Evolutionary conservation across 2,329 filamentous ascomycete genomes (phyloP).

Genomic region (Talaromyces sp.): DNA sequence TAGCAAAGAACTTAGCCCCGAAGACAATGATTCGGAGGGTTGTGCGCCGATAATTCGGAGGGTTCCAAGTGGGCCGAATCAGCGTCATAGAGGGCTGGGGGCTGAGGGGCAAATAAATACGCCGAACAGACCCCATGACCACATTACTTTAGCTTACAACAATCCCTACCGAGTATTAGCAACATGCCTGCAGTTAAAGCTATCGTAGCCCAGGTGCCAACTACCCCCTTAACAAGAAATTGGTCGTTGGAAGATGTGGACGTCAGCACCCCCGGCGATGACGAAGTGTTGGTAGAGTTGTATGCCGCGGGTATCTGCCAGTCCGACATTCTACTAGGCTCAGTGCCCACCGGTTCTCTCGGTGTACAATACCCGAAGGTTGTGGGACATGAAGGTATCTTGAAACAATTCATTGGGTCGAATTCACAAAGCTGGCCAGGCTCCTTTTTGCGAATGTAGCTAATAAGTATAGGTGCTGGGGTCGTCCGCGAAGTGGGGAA

Average conservation of each 20-base stretch:
- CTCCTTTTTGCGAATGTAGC: not conserved
- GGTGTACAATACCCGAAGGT: conserved; percentile 28
- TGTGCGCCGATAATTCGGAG: no score
- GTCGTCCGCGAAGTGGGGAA: conserved; percentile 15
- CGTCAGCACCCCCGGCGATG: not conserved
- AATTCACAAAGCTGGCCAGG: not conserved
- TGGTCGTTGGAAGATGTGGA: conserved; percentile 11
- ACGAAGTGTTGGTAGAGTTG: conserved; percentile 21
- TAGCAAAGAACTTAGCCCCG: no score
- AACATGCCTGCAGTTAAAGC: conserved; percentile 5
- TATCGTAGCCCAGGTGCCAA: conserved; percentile 8
- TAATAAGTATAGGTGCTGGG: conserved; percentile 20
- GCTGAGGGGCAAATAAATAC: not conserved
- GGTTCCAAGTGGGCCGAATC: no score
- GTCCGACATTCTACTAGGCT: conserved; percentile 19
- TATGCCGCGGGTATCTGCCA: conserved; percentile 21
- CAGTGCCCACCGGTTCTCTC: conserved; percentile 5
- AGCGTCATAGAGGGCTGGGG: not conserved
- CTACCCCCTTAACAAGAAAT: not conserved
- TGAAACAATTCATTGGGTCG: not conserved
- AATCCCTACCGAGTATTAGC: not conserved
- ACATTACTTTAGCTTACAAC: not conserved
- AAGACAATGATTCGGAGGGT: no score
- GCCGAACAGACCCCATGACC: not conserved
- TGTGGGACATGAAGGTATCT: conserved; percentile 31